Base-by-base conservation (phyloP, 768 basidiomycete genomes). In the Suillus sp. region DNA sequence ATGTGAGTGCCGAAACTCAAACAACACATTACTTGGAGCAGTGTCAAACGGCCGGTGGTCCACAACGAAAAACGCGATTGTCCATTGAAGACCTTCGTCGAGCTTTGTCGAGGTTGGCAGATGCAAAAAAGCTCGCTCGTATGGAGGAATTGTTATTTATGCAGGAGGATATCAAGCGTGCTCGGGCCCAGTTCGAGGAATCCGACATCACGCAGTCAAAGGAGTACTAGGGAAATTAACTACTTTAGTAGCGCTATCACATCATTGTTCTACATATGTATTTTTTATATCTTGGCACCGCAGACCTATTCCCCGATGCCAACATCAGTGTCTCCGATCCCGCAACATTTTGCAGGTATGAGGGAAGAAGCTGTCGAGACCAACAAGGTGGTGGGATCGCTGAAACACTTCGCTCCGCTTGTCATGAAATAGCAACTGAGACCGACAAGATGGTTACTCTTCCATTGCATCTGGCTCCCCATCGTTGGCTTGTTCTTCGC, bases 101-200 rank as follows among this genome's bases (percentile, higher is more conserved):
- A 63, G 91, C 86, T 8, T 78, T 96, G 27, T 92, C 92, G 32
- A 81, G 88, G 56, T 89, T 91, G 3, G 91, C 91, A n/a, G 95
- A 96, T 70, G 89, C 91, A 37, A 95, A 95, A 77, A 96, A 96
- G 74, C 83, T 96, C 27, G 93, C 94, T 20, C 83, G 95, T 62
- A 89, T 96, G 87, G 94, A 96, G 73, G 95, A 96, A 72, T 77
- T 96, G 40, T 72, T 96, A 38, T 94, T 93, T 79, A 93, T 95
- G 90, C 92, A 95, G 72, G 93, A 94, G 72, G 94, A 95, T 69
- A 95, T 96, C 76, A 92, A 94, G 73, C 87, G 93, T 10, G 94
- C 93, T 4, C 84, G 90, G 51, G 87, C 87, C 13, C 89, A 93
- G 70, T 94, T 94, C 66, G 86, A 87, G 59, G 83, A 83, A 66